These are phyloP conservation scores for Cladochytrium replicatum DNA, from an alignment of 192 early-diverging fungal genomes.

Conservation along the genomic window DNA sequence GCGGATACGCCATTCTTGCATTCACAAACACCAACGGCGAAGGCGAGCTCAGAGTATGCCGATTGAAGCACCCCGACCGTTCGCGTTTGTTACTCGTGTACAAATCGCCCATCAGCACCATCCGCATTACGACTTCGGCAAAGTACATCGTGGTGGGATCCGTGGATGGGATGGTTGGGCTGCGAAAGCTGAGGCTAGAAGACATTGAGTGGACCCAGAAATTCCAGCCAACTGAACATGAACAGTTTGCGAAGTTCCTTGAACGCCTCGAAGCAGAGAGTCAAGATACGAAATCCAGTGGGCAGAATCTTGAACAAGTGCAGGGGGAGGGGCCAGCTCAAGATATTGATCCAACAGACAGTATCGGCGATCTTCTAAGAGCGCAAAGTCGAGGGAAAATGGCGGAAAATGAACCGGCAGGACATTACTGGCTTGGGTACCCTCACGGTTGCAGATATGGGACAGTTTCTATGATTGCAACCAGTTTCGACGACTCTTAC, in stretches of 20 bases:
- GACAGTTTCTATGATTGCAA: conserved; percentile 19
- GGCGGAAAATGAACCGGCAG: background rate
- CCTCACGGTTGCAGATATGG: conserved; percentile 37
- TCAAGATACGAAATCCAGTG: conserved; percentile 26
- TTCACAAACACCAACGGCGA: conserved; percentile 37
- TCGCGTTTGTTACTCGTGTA: conserved; percentile 28
- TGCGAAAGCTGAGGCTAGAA: conserved; percentile 34
- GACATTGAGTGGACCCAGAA: conserved; percentile 14
- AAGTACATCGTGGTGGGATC: conserved; percentile 36
- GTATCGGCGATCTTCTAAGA: too few species aligned
- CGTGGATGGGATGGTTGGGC: conserved; percentile 27
- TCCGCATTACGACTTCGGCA: conserved; percentile 27
- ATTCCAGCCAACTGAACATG: background rate
- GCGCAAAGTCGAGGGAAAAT: conserved; percentile 1
- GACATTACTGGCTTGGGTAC: conserved; percentile 42
- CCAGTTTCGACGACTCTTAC: conserved; percentile 47
- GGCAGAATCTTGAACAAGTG: conserved; percentile 22
- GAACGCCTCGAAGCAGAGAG: conserved; percentile 34
- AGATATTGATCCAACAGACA: background rate
- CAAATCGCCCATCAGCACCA: conserved; percentile 20
- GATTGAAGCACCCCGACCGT: conserved; percentile 27
- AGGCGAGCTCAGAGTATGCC: conserved; percentile 36
- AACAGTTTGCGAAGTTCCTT: background rate
- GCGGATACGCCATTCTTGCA: conserved; percentile 43
- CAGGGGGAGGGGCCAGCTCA: conserved; percentile 8